These are phyloP conservation scores for Peronospora destructor DNA, from an alignment of 352 stramenopile genomes.

Conservation along the genomic window DNA sequence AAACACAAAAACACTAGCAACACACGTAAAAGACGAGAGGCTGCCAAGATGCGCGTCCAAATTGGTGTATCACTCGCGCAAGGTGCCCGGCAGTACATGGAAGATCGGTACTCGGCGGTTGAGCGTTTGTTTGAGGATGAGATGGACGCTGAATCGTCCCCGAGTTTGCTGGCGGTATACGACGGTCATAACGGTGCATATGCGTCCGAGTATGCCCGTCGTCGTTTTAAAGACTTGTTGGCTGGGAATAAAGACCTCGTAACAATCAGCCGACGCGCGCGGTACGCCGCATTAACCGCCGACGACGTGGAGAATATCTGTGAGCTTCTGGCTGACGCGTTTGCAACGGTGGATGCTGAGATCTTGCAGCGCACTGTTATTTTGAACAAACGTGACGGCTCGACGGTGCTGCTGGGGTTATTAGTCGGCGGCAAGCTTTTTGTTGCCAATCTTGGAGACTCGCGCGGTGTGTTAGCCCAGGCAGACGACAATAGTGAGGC, in stretches of 20 bases:
- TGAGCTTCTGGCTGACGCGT: conserved; percentile 44
- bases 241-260: conserved; percentile 38
- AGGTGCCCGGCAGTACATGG: conserved; percentile 70
- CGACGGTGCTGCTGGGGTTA: conserved; percentile 66
- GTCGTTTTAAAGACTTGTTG: conserved; percentile 57
- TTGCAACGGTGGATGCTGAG: conserved; percentile 62
- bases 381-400: conserved; percentile 66
- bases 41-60: conserved; percentile 36
- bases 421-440: conserved; percentile 69
- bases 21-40: conserved; percentile 12
- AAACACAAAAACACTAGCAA: conserved; percentile 15
- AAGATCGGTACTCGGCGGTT: conserved; percentile 64
- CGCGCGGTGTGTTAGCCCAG: conserved; percentile 48
- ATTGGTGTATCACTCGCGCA: conserved; percentile 50
- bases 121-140: conserved; percentile 49
- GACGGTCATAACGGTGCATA: conserved; percentile 73
- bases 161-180: conserved; percentile 58
- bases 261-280: conserved; percentile 38
- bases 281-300: conserved; percentile 26
- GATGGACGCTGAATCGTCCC: conserved; percentile 34
- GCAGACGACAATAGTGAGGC: conserved; percentile 21
- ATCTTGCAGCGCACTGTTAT: conserved; percentile 60
- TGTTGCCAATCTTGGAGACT: conserved; percentile 73
- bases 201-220: conserved; percentile 54
- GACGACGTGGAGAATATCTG: conserved; percentile 48